A percentile compares a stretch with the other conserved stretches of the same genome.
Conservation (phyloP, 140 eudicot genomes). For the Flaveria floridana region DNA sequence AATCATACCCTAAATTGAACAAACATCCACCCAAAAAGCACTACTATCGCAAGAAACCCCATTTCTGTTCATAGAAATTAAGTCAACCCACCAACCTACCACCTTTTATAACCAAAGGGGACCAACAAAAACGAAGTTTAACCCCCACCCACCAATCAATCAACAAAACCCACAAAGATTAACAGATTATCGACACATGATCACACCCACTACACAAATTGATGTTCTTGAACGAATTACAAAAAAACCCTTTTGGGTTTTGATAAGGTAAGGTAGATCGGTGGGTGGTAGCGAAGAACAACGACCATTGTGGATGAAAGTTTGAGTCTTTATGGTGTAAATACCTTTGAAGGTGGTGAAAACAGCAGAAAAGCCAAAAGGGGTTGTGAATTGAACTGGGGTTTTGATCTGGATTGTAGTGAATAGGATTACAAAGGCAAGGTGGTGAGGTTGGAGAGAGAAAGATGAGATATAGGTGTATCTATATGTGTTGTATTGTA, state of each 20-base stretch:
- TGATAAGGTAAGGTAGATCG: constrained; percentile 22
- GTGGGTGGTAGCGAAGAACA: constrained; percentile 24
- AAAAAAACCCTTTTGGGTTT: constrained; percentile 26
- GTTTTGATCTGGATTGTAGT: constrained; percentile 41
- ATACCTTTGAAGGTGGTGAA: constrained; percentile 40
- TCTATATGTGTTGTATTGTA: constrained; percentile 18
- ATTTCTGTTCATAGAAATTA: constrained; percentile 35
- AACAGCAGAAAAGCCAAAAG: constrained; percentile 18
- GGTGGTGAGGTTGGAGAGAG: constrained; percentile 55
- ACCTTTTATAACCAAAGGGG: constrained; percentile 56
- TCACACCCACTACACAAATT: constrained; percentile 22
- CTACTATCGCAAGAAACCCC: constrained; percentile 18
- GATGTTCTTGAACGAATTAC: constrained; percentile 13
- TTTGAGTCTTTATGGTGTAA: constrained; percentile 6
- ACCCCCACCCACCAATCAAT: constrained; percentile 30
- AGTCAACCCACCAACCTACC: constrained; percentile 99
- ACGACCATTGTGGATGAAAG: constrained; percentile 38
- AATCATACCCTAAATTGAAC: constrained; percentile 28
- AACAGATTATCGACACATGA: constrained; percentile 4
- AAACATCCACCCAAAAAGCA: constrained; percentile 28
- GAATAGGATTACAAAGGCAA: constrained; percentile 49
- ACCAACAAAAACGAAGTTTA: constrained; percentile 16
- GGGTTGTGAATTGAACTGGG: constrained; percentile 1
- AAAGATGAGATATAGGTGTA: constrained; percentile 29
- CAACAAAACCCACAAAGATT: constrained; percentile 18